Percentiles rank a stretch among this genome's conserved stretches.
phyloP scores from a whole-genome alignment of 495 filamentous ascomycete species.

The Xylaria castorea region DNA sequence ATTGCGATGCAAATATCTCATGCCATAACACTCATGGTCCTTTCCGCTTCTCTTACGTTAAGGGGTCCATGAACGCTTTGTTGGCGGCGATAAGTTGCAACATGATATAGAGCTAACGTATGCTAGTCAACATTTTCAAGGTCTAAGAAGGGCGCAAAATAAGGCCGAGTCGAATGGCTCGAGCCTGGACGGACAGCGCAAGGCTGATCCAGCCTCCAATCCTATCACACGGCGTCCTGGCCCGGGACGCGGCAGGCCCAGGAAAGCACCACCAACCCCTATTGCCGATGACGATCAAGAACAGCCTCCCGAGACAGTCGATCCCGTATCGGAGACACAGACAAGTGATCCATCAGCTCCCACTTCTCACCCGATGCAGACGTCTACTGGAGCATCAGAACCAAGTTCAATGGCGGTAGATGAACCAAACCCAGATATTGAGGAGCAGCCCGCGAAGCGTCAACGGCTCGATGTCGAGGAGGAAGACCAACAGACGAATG shows the following conservation, averaged over 20 bases:
- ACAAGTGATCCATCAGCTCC: slow-evolving; percentile 27
- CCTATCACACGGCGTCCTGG: slow-evolving; percentile 59
- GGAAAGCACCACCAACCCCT: slow-evolving; percentile 42
- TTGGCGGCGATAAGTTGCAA: not conserved
- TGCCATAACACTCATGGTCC: not conserved
- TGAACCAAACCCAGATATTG: slow-evolving; percentile 32
- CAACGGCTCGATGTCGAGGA: slow-evolving; percentile 39
- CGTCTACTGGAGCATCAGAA: slow-evolving; percentile 26
- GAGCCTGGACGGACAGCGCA: slow-evolving; percentile 36
- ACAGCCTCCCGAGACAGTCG: slow-evolving; percentile 18
- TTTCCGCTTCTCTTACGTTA: not conserved
- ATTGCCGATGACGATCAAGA: slow-evolving; percentile 18
- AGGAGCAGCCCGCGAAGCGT: slow-evolving; percentile 47
- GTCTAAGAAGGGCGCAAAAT: slow-evolving; percentile 53
- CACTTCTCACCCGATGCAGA: slow-evolving; percentile 24
- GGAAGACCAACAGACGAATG: slow-evolving; percentile 30
- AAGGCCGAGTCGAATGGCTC: slow-evolving; percentile 47
- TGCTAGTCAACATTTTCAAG: slow-evolving; percentile 59
- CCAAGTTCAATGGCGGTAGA: slow-evolving; percentile 32
- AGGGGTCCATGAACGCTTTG: not conserved
- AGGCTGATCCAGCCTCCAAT: slow-evolving; percentile 51
- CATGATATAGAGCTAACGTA: slow-evolving; percentile 11
- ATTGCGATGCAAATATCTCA: not conserved
- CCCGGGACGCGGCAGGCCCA: slow-evolving; percentile 54
- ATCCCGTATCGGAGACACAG: slow-evolving; percentile 24